Evolutionary conservation across 78 protist species (phyloP).

Genomic region (Parvularia atlantis): DNA sequence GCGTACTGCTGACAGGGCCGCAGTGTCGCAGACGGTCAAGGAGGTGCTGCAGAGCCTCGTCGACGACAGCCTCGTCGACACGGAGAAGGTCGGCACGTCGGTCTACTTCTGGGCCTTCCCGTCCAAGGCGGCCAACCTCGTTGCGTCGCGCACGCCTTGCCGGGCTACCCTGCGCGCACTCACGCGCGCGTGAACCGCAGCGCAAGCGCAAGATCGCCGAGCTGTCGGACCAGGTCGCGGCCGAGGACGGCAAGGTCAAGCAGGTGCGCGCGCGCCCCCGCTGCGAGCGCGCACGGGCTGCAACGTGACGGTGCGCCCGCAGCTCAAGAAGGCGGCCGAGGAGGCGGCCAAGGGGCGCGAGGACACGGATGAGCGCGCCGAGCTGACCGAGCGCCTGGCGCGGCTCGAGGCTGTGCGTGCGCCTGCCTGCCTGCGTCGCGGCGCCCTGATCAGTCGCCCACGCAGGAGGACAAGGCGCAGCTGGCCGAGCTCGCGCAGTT

Average conservation of each 20-base stretch:
- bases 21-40: conserved; percentile 23
- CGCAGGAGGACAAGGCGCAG: background rate
- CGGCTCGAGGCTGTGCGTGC: too few species aligned
- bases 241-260: too few species aligned
- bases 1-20: too few species aligned
- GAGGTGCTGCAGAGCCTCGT: conserved; percentile 37
- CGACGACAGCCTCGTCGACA: conserved; percentile 29
- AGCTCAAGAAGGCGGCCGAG: background rate
- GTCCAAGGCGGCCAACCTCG: background rate
- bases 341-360: too few species aligned
- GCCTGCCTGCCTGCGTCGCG: background rate
- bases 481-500: background rate
- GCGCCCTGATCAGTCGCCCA: background rate
- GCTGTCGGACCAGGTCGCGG: background rate
- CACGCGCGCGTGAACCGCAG: background rate
- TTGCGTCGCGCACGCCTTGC: background rate
- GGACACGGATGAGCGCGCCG: too few species aligned
- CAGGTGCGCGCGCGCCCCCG: too few species aligned
- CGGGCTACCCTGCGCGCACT: background rate
- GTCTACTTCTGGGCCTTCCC: conserved; percentile 46
- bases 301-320: background rate
- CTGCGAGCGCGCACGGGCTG: too few species aligned
- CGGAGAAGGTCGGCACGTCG: conserved; percentile 36
- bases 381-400: too few species aligned
- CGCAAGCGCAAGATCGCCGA: background rate